Base-by-base conservation (phyloP, 192 early-diverging fungal genomes). In the Gigaspora rosea region DNA sequence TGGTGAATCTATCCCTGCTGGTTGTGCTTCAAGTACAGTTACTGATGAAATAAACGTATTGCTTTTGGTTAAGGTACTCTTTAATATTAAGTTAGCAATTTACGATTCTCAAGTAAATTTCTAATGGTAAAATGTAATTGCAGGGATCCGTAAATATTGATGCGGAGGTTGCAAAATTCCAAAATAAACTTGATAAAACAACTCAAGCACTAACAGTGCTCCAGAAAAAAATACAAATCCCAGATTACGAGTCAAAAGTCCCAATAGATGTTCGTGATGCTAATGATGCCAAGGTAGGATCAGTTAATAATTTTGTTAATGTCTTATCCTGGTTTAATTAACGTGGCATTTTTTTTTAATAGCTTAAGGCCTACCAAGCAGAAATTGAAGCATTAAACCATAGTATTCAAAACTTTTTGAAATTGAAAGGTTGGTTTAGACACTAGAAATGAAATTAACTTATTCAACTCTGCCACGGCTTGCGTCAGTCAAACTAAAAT, bases 111-210 rank as follows among this genome's bases (percentile, higher is more conserved):
- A 9, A 15, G 22, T 35, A 9, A 15, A 35, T 11, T 35, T 35
- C 15, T 35, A 20, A 32, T 62, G 11, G 8, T 27, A 12, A 6
- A 32, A 20, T 22, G 8, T 62, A 5, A 27, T 62, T 27, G 11
- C 41, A 66, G 64, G 81, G 83, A 27, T 77, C 79, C 72, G 91
- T 96, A 36, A 90, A 96, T 78, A 89, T 97, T 77, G 92, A 92
- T 76, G 88, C 89, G 54, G 96, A 97, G 83, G 85, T 97, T 57
- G 78, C 79, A 65, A 95, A 96, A 81, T 82, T 96, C 62, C 87
- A 93, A 73, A 86, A 88, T 78, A 94, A 95, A 82, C 71, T 92
- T 50, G 84, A 80, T 66, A 96, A 94, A 85, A 84, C 84, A 13
- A 79, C 76, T 59, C 88, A 92, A 78, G 79, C 87, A n/a, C 80